phyloP scores from a whole-genome alignment of 2,329 filamentous ascomycete species.

The Sarocladium strictum region DNA sequence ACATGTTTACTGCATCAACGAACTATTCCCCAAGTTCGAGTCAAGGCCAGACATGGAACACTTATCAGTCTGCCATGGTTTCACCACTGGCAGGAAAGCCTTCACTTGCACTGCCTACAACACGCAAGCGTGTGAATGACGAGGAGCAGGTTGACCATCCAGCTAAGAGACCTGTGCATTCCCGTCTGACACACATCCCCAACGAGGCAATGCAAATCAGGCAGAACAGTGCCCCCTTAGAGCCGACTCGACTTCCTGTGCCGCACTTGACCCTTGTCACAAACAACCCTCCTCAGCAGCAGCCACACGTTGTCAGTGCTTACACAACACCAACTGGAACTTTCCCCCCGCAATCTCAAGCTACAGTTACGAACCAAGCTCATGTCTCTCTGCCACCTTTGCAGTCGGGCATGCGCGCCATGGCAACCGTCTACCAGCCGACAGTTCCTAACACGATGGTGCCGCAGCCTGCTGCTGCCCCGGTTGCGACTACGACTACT shows the following conservation, averaged over 20 bases:
- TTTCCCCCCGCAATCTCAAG: background rate
- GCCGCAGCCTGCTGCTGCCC: constrained; percentile 10
- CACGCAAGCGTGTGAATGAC: constrained; percentile 47
- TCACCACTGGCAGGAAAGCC: constrained; percentile 46
- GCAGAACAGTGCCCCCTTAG: constrained; percentile 14
- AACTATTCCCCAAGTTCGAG: constrained; percentile 35
- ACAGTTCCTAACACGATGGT: constrained; percentile 26
- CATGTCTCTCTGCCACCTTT: constrained; percentile 57
- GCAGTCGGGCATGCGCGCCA: constrained; percentile 57
- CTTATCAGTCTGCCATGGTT: constrained; percentile 31
- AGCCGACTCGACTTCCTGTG: constrained; percentile 51
- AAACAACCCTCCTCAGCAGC: constrained; percentile 16
- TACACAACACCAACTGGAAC: background rate
- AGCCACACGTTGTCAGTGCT: constrained; percentile 3
- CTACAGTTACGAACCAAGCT: constrained; percentile 8
- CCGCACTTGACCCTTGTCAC: constrained; percentile 67
- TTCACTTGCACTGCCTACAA: constrained; percentile 30
- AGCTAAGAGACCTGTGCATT: constrained; percentile 40
- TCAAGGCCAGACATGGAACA: constrained; percentile 31
- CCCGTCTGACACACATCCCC: constrained; percentile 10
- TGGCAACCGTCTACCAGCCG: constrained; percentile 67
- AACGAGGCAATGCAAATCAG: background rate
- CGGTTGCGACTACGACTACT: background rate
- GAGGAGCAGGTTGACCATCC: constrained; percentile 46
- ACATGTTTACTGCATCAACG: constrained; percentile 24